These are phyloP conservation scores for Candida maltosa DNA, from an alignment of 805 yeast genomes.

Conservation along the genomic window DNA sequence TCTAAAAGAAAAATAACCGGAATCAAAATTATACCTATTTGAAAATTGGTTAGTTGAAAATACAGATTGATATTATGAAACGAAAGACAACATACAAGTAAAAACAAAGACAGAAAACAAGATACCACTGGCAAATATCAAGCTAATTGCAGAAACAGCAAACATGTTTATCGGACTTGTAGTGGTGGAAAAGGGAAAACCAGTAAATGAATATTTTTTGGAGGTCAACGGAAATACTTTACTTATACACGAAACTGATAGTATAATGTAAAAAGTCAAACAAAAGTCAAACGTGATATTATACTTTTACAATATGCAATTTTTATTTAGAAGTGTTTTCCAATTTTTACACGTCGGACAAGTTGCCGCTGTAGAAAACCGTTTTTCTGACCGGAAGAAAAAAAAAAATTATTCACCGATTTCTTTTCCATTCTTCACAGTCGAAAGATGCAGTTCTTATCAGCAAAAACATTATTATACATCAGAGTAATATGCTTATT, in stretches of 20 bases:
- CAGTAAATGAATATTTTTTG: no score
- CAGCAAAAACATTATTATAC: constrained; percentile 47
- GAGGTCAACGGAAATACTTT: no score
- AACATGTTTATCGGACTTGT: constrained; percentile 13
- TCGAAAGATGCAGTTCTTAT: constrained; percentile 45
- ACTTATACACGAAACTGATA: no score
- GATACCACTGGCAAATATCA: constrained; percentile 8
- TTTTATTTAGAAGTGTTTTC: no score
- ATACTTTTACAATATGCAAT: no score
- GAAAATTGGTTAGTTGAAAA: constrained; percentile 2
- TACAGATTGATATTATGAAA: neutral
- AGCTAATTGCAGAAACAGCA: constrained; percentile 12
- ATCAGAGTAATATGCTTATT: constrained; percentile 44
- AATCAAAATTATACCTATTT: constrained; percentile 10
- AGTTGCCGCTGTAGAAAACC: neutral
- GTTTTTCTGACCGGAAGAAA: neutral
- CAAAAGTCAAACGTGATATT: no score
- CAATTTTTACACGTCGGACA: no score
- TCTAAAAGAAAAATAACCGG: constrained; percentile 9
- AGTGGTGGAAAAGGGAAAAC: no score
- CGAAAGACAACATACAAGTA: constrained; percentile 11
- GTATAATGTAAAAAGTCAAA: no score
- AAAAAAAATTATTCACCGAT: neutral
- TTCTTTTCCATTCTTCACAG: neutral
- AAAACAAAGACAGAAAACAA: constrained; percentile 9